These are phyloP conservation scores for Plasmodium blacklocki DNA, from an alignment of 169 alveolate species.

Conservation along the genomic window DNA sequence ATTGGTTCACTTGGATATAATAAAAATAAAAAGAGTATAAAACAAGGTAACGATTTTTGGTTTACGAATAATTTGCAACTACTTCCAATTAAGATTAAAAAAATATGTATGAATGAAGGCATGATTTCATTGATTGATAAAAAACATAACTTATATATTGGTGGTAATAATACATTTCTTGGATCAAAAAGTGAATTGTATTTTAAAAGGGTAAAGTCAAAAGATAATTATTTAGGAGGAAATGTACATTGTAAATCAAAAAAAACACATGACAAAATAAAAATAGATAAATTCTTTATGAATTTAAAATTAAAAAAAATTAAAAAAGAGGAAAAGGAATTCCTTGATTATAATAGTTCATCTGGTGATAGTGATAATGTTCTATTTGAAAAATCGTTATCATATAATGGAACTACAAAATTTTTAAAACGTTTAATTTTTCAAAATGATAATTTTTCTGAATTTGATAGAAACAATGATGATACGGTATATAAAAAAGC, in stretches of 20 bases:
- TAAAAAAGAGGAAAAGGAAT: conserved; percentile 39
- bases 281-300: conserved; percentile 57
- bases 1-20: conserved; percentile 61
- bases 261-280: conserved; percentile 30
- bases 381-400: conserved; percentile 36
- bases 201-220: conserved; percentile 35
- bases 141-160: conserved; percentile 61
- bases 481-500: background rate
- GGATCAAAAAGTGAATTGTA: conserved; percentile 45
- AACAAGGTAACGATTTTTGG: conserved; percentile 69
- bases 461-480: conserved; percentile 11
- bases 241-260: conserved; percentile 11
- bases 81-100: conserved; percentile 58
- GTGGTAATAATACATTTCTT: conserved; percentile 41
- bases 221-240: conserved; percentile 9
- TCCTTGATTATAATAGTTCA: conserved; percentile 54
- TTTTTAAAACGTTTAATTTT: conserved; percentile 8
- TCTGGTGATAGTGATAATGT: conserved; percentile 64
- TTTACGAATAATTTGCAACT: conserved; percentile 72
- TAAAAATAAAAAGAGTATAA: conserved; percentile 50
- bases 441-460: conserved; percentile 35
- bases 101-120: conserved; percentile 51
- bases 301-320: conserved; percentile 64
- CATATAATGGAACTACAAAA: conserved; percentile 14
- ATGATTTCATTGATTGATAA: conserved; percentile 69